Percentiles rank a stretch among this genome's conserved stretches.
phyloP scores from a whole-genome alignment of 2,329 filamentous ascomycete genomes.

The Amphichorda felina region DNA sequence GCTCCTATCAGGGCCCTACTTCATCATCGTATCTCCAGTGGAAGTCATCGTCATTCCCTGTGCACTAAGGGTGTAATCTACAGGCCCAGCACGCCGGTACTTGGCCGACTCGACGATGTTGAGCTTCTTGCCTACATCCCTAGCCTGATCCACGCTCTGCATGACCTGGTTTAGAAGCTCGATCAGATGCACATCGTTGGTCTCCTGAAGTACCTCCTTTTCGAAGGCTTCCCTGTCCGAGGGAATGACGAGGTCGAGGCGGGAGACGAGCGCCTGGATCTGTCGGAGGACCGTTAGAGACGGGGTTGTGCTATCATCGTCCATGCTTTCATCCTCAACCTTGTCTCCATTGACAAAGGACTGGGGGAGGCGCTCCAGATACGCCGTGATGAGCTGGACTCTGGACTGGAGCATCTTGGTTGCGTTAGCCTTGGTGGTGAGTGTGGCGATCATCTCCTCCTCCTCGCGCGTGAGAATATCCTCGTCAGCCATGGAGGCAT shows the following conservation, averaged over 20 bases:
- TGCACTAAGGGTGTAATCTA: too few relatives aligned
- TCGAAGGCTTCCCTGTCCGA: conserved; percentile 53
- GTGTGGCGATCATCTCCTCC: conserved; percentile 48
- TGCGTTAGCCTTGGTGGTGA: conserved; percentile 84
- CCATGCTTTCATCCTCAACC: conserved; percentile 15
- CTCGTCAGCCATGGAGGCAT: conserved; percentile 12
- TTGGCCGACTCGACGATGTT: conserved; percentile 37
- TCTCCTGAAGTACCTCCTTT: conserved; percentile 61
- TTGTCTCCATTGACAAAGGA: conserved; percentile 43
- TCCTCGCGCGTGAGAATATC: conserved; percentile 44
- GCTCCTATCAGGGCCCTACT: too few relatives aligned
- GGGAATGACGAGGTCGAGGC: conserved; percentile 72
- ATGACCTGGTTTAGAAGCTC: conserved; percentile 66
- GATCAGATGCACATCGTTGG: conserved; percentile 74
- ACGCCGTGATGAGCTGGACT: conserved; percentile 60
- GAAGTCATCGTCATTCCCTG: too few relatives aligned
- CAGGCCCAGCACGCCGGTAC: background rate
- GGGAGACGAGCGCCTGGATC: conserved; percentile 74
- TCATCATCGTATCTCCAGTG: too few relatives aligned
- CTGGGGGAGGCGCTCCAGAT: conserved; percentile 61
- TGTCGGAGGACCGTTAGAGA: conserved; percentile 73
- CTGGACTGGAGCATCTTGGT: conserved; percentile 84
- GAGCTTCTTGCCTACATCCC: conserved; percentile 68
- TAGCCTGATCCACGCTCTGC: conserved; percentile 56
- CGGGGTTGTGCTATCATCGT: conserved; percentile 25